Evolutionary conservation across 106 monocot genomes (phyloP).

Genomic region (Dactylorhiza incarnata): DNA sequence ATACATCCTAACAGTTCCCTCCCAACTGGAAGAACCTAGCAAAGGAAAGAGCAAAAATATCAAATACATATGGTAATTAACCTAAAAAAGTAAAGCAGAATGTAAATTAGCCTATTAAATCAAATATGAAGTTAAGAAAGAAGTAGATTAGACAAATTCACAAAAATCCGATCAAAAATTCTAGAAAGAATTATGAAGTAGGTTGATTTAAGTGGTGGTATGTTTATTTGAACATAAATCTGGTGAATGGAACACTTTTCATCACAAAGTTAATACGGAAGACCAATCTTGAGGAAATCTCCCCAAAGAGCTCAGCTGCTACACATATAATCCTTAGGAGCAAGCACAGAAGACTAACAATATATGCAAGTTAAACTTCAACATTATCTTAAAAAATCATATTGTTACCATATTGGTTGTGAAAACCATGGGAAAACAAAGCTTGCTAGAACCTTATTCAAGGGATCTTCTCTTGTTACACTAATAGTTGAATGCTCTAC

Average conservation of each 20-base stretch:
- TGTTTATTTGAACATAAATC: no score
- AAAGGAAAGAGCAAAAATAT: not conserved
- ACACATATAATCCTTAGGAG: not conserved
- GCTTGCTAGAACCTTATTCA: not conserved
- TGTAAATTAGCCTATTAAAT: no score
- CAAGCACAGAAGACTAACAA: not conserved
- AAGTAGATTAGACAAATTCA: no score
- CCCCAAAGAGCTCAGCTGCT: not conserved
- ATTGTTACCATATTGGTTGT: not conserved
- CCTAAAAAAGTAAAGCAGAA: not conserved
- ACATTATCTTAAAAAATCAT: not conserved
- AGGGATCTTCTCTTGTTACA: not conserved
- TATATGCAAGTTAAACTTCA: not conserved
- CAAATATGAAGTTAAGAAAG: no score
- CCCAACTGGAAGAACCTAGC: slow-evolving; percentile 74
- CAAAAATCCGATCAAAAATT: no score
- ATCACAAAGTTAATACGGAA: not conserved
- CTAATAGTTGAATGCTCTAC: not conserved
- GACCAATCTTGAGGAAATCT: not conserved
- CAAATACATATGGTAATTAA: not conserved
- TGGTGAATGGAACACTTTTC: no score
- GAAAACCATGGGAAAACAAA: not conserved
- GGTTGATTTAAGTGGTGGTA: no score
- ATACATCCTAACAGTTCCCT: slow-evolving; percentile 75
- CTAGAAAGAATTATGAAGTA: no score